phyloP scores from a whole-genome alignment of 768 basidiomycete genomes.

The Hygrocybe punicea region DNA sequence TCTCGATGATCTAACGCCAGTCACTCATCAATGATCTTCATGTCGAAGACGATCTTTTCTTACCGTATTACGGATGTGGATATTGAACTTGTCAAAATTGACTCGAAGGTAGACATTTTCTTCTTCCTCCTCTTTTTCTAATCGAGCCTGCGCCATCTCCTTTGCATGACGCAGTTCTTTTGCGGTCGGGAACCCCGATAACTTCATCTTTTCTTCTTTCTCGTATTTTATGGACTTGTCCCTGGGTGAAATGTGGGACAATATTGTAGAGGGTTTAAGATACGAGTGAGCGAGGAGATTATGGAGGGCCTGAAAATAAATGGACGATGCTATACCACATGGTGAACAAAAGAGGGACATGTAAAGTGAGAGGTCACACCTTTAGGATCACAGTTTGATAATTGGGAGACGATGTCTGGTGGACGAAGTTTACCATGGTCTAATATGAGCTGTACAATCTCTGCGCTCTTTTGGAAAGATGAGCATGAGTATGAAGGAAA shows the following conservation, averaged over 20 bases:
- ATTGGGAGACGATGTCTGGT: conserved; percentile 58
- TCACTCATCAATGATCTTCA: conserved; percentile 12
- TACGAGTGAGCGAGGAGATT: conserved; percentile 72
- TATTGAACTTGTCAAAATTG: conserved; percentile 84
- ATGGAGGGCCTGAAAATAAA: conserved; percentile 61
- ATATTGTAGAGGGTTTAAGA: conserved; percentile 72
- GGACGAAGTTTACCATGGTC: conserved; percentile 84
- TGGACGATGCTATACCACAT: conserved; percentile 22
- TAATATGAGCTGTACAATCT: conserved; percentile 71
- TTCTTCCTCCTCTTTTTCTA: conserved; percentile 70
- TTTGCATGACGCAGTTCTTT: conserved; percentile 75
- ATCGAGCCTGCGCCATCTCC: conserved; percentile 57
- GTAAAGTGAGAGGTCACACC: conserved; percentile 36
- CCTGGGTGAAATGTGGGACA: conserved; percentile 74
- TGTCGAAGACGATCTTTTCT: conserved; percentile 16
- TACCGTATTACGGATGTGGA: conserved; percentile 85
- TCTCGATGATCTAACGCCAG: conserved; percentile 63
- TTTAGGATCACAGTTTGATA: conserved; percentile 55
- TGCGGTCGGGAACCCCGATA: conserved; percentile 72
- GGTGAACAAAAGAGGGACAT: not conserved
- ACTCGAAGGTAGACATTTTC: conserved; percentile 76
- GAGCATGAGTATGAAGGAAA: not conserved
- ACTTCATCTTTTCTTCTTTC: conserved; percentile 70
- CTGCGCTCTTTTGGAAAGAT: conserved; percentile 52
- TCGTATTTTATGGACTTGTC: conserved; percentile 83